These are phyloP conservation scores for Arthrobotrys conoides DNA, from an alignment of 2,329 filamentous ascomycete species.

Conservation along the genomic window DNA sequence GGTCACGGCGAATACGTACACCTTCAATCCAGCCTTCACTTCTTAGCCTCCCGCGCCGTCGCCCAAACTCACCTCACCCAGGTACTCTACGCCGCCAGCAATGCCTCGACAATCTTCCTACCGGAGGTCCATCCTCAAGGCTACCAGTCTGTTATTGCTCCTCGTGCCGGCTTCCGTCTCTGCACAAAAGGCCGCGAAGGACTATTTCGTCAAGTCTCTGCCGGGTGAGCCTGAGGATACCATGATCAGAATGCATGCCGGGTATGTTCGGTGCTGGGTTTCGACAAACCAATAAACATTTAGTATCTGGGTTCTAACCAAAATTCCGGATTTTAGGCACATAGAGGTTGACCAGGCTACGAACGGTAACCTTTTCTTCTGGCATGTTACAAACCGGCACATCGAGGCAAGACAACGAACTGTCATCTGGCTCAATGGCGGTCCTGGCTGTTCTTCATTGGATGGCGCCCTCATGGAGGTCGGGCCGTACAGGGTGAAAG, in stretches of 20 bases:
- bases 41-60: conserved; percentile 10
- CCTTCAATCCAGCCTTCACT: conserved; percentile 10
- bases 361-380: conserved; percentile 97
- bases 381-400: conserved; percentile 96
- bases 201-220: conserved; percentile 89
- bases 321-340: conserved; percentile 74
- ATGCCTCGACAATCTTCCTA: conserved; percentile 43
- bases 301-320: conserved; percentile 27
- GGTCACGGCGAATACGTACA: conserved; percentile 31
- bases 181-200: conserved; percentile 76
- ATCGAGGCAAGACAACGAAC: conserved; percentile 92
- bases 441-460: conserved; percentile 96
- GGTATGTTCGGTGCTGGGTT: conserved; percentile 73
- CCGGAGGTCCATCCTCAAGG: conserved; percentile 32
- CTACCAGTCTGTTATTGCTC: conserved; percentile 32
- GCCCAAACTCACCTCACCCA: background rate
- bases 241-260: conserved; percentile 96
- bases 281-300: background rate
- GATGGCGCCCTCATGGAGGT: conserved; percentile 97
- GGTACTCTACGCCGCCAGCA: conserved; percentile 5
- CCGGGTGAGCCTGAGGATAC: conserved; percentile 86
- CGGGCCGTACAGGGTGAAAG: conserved; percentile 88
- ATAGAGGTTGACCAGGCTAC: conserved; percentile 87
- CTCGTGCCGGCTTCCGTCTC: conserved; percentile 64
- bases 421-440: conserved; percentile 96